These are phyloP conservation scores for Alternaria postmessia DNA, from an alignment of 2,329 filamentous ascomycete genomes.

Conservation along the genomic window DNA sequence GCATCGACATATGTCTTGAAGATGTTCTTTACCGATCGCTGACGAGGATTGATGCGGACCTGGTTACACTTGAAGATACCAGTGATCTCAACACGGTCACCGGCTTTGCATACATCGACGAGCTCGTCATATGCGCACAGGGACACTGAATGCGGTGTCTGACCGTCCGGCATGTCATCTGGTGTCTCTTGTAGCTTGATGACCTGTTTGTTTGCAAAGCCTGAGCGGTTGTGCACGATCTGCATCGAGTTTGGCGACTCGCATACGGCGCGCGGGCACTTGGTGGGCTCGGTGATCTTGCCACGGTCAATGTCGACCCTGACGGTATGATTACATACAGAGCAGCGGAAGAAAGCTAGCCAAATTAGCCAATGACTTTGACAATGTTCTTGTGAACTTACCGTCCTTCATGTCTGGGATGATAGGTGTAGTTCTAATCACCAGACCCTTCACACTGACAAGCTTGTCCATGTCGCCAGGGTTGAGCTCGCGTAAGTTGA, in stretches of 20 bases:
- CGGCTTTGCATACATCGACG: conserved; percentile 97
- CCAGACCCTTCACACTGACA: conserved; percentile 91
- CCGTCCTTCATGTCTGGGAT: conserved; percentile 98
- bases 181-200: conserved; percentile 99
- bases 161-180: conserved; percentile 90
- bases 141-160: conserved; percentile 96
- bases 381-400: conserved; percentile 32
- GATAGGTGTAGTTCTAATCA: conserved; percentile 93
- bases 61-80: conserved; percentile 96
- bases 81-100: conserved; percentile 93
- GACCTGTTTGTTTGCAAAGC: conserved; percentile 96
- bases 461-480: conserved; percentile 97
- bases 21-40: conserved; percentile 89
- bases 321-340: conserved; percentile 88
- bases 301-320: conserved; percentile 93
- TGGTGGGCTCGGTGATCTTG: conserved; percentile 92
- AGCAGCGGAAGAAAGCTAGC: conserved; percentile 92
- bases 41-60: conserved; percentile 91
- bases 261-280: conserved; percentile 84
- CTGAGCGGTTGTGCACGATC: conserved; percentile 94
- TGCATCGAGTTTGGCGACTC: conserved; percentile 94
- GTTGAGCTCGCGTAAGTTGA: conserved; percentile 93
- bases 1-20: conserved; percentile 99
- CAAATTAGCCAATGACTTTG: conserved; percentile 17
- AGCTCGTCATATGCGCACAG: conserved; percentile 96